These are phyloP conservation scores for Lophiostoma macrostomum DNA, from an alignment of 495 filamentous ascomycete species.

Conservation along the genomic window DNA sequence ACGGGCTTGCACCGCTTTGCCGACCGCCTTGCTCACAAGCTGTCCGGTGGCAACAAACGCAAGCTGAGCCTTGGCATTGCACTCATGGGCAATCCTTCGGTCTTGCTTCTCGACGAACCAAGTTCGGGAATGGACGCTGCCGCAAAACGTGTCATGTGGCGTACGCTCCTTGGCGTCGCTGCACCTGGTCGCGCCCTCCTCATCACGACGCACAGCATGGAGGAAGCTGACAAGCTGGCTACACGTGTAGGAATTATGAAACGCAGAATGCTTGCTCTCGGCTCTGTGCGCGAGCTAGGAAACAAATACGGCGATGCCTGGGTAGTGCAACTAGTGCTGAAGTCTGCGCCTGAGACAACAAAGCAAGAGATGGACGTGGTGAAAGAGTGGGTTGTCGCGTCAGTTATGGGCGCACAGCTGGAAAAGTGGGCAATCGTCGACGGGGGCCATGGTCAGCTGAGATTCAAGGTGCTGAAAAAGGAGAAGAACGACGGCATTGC, in stretches of 20 bases:
- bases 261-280: constrained; percentile 66
- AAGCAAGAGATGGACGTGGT: constrained; percentile 62
- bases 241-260: constrained; percentile 69
- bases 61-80: constrained; percentile 74
- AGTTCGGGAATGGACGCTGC: constrained; percentile 33
- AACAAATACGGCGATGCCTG: constrained; percentile 58
- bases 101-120: constrained; percentile 61
- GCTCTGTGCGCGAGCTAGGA: constrained; percentile 57
- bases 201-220: constrained; percentile 68
- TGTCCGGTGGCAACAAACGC: constrained; percentile 72
- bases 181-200: constrained; percentile 30
- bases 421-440: constrained; percentile 42
- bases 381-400: constrained; percentile 51
- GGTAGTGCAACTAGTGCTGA: constrained; percentile 71
- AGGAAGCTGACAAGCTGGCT: constrained; percentile 74
- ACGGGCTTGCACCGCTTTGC: constrained; percentile 52
- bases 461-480: constrained; percentile 64
- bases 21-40: constrained; percentile 59
- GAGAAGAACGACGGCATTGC: constrained; percentile 47
- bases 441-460: constrained; percentile 66
- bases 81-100: constrained; percentile 70
- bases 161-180: constrained; percentile 26
- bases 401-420: constrained; percentile 61
- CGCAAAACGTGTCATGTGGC: constrained; percentile 37
- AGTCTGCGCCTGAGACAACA: constrained; percentile 65